These are phyloP conservation scores for Pseudopithomyces chartarum DNA, from an alignment of 2,329 filamentous ascomycete species.

Conservation along the genomic window DNA sequence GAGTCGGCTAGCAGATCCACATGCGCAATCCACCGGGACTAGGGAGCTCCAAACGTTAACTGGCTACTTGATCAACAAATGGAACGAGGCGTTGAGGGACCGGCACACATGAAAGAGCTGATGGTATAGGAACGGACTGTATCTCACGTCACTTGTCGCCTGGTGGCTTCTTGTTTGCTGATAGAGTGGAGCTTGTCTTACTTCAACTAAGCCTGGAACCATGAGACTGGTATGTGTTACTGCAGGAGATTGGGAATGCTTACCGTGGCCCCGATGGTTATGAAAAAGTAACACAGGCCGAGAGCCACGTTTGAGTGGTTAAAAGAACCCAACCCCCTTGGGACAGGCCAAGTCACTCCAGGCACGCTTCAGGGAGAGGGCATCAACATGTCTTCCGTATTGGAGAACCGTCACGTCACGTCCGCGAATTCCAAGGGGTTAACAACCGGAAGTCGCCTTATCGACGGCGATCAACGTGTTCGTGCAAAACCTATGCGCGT, in stretches of 20 bases:
- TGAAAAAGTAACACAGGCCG: too few species aligned
- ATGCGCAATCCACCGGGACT: conserved; percentile 24
- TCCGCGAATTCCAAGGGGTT: neutral
- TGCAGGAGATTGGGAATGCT: too few species aligned
- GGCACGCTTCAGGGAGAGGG: neutral
- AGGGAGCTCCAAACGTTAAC: conserved; percentile 38
- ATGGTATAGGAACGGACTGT: neutral
- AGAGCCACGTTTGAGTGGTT: too few species aligned
- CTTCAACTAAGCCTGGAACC: too few species aligned
- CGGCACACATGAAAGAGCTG: conserved; percentile 9
- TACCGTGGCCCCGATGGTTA: too few species aligned
- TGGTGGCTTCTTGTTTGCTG: too few species aligned
- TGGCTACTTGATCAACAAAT: conserved; percentile 31
- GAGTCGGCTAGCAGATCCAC: conserved; percentile 33
- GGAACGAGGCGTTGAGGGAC: conserved; percentile 33
- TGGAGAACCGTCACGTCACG: neutral
- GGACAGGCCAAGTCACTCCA: too few species aligned
- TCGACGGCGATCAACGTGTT: conserved; percentile 68
- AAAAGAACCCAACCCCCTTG: too few species aligned
- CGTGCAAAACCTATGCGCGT: conserved; percentile 75
- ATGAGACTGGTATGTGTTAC: too few species aligned
- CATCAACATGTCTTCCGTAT: neutral
- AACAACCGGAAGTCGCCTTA: conserved; percentile 34
- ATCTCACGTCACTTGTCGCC: too few species aligned
- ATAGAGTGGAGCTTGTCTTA: too few species aligned